These are phyloP conservation scores for Durotheca rogersii DNA, from an alignment of 495 filamentous ascomycete genomes.

Conservation along the genomic window DNA sequence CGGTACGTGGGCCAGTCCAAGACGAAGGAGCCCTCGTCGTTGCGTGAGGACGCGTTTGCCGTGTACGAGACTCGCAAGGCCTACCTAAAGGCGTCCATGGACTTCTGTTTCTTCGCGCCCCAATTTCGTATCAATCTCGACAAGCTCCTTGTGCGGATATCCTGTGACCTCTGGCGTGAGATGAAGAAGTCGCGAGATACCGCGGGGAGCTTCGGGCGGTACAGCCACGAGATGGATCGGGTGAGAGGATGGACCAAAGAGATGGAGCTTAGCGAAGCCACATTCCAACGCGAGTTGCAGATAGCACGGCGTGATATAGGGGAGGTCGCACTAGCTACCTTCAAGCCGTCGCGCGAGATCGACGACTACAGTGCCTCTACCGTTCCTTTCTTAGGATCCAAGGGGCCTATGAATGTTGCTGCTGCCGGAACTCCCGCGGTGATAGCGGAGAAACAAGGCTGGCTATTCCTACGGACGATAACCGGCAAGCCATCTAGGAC, in stretches of 20 bases:
- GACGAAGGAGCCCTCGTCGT: slow-evolving; percentile 84
- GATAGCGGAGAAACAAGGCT: slow-evolving; percentile 83
- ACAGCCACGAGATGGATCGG: slow-evolving; percentile 78
- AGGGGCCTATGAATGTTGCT: slow-evolving; percentile 60
- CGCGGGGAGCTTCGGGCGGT: slow-evolving; percentile 60
- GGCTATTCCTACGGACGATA: slow-evolving; percentile 80
- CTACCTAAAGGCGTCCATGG: slow-evolving; percentile 89
- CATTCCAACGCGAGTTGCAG: slow-evolving; percentile 77
- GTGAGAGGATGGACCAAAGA: slow-evolving; percentile 89
- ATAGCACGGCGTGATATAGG: slow-evolving; percentile 80
- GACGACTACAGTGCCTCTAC: slow-evolving; percentile 90
- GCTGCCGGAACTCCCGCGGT: slow-evolving; percentile 47
- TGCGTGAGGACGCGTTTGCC: slow-evolving; percentile 94
- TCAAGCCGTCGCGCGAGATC: slow-evolving; percentile 81
- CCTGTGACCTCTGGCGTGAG: slow-evolving; percentile 83
- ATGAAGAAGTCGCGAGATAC: slow-evolving; percentile 67
- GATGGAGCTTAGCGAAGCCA: slow-evolving; percentile 79
- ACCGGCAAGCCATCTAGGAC: slow-evolving; percentile 87
- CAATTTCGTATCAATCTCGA: slow-evolving; percentile 79
- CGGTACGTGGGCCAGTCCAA: slow-evolving; percentile 83
- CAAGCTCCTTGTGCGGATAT: slow-evolving; percentile 78
- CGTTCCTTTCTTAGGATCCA: slow-evolving; percentile 77
- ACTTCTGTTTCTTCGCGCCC: slow-evolving; percentile 85
- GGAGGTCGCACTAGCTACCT: slow-evolving; percentile 66
- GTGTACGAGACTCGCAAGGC: slow-evolving; percentile 90